Base-by-base conservation (phyloP, 148 eudicot species). In the Rhododendron ovatum region DNA sequence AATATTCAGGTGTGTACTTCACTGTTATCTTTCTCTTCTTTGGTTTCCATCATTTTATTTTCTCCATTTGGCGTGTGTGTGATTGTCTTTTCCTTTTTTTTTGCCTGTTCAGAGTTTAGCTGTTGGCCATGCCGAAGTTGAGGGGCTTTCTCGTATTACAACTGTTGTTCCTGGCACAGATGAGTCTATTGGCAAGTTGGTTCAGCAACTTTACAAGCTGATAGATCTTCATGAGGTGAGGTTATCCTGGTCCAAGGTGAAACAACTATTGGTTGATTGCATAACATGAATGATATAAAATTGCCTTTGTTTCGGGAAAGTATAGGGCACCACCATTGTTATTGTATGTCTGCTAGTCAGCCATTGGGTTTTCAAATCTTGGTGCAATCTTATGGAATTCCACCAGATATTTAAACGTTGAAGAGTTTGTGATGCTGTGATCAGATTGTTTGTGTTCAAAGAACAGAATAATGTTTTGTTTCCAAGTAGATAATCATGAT, bases 131-230 rank as follows among this genome's bases (percentile, higher is more conserved):
- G 93, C 99, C 43, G 99, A 95, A 84, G 88, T 59, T 81, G 93
- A 94, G 88, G 99, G 99, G 59, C 81, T 95, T 86, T 96, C 99
- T 85, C 97, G 98, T 87, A 93, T 96, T 82, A 96, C 99, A 89
- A 96, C 99, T 76, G 99, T 96, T 76, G 89, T 96, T 89, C 95
- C 99, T 86, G 99, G 98, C 84, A 96, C 95, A 74, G 96, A 96
- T 85, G 97, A 94, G 83, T 90, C 95, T 59, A 95, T 96, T 85
- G 88, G 91, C 83, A 95, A 95, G 89, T 89, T 96, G 92, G 97
- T 96, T 81, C 93, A 95, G 86, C 99, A 96, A 82, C 93, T 96
- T 73, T 82, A 90, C 90, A 96, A 96, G 89, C 88, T 96, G 78
- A 86, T 95, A 78, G 99, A 93, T 83, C 91, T 96, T 90, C 93